Conservation (phyloP, 805 yeast species). For the Debaryomyces maramus region DNA sequence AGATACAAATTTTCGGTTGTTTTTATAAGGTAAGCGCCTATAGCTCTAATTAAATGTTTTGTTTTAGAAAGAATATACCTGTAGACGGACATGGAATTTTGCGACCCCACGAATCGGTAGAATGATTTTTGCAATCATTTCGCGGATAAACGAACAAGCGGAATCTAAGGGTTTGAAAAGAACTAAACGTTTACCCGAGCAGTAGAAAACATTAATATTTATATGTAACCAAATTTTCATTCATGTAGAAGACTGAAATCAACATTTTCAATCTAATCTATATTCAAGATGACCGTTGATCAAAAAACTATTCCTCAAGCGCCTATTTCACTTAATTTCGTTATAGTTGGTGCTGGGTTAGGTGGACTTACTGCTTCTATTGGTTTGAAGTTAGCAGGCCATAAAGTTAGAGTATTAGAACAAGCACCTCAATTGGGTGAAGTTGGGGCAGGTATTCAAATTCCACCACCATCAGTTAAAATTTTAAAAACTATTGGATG, state of each 20-base stretch:
- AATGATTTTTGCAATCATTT: not conserved
- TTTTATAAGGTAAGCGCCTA: too few species aligned
- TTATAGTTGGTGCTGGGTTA: slow-evolving; percentile 30
- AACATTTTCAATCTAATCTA: too few species aligned
- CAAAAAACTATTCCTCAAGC: slow-evolving; percentile 7
- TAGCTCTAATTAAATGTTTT: too few species aligned
- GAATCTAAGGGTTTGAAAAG: too few species aligned
- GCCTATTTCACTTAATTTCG: slow-evolving; percentile 13
- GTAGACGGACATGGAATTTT: not conserved
- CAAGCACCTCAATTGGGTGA: slow-evolving; percentile 25
- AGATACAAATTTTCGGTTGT: too few species aligned
- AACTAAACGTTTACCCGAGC: not conserved
- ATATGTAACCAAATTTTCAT: too few species aligned
- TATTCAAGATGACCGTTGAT: slow-evolving; percentile 4
- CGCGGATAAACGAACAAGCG: not conserved
- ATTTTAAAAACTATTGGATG: slow-evolving; percentile 21
- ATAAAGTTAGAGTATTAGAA: slow-evolving; percentile 24
- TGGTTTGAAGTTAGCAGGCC: slow-evolving; percentile 23
- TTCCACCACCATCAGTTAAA: slow-evolving; percentile 27
- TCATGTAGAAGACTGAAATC: too few species aligned
- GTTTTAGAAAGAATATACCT: not conserved
- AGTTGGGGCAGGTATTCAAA: slow-evolving; percentile 36
- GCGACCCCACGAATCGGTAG: not conserved
- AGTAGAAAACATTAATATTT: too few species aligned
- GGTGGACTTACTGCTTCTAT: slow-evolving; percentile 31